phyloP scores from a whole-genome alignment of 2,329 filamentous ascomycete genomes.

The Conoideocrella luteorostrata region DNA sequence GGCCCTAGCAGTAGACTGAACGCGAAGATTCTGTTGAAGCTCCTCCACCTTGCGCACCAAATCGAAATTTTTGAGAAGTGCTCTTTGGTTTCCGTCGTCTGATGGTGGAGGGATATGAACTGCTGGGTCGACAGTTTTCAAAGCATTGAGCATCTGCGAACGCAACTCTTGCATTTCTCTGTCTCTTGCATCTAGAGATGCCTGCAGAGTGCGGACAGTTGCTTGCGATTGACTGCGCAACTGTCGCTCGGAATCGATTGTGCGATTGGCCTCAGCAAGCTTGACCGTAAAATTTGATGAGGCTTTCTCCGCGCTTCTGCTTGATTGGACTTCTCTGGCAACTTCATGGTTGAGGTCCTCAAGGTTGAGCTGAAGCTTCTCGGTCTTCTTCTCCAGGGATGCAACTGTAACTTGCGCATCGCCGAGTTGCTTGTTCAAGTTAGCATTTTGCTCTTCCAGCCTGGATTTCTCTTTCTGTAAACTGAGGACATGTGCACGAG shows the following conservation, averaged over 20 bases:
- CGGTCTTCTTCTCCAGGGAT: constrained; percentile 85
- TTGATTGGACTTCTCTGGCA: constrained; percentile 81
- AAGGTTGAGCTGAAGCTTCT: constrained; percentile 80
- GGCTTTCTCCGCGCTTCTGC: constrained; percentile 82
- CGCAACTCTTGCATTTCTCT: constrained; percentile 76
- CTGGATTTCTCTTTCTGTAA: constrained; percentile 79
- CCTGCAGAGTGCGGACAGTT: constrained; percentile 75
- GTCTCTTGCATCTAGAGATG: constrained; percentile 71
- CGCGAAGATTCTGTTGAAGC: constrained; percentile 78
- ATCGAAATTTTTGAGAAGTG: constrained; percentile 69
- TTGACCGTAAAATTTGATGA: constrained; percentile 75
- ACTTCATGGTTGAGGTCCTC: constrained; percentile 93
- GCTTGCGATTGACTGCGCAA: constrained; percentile 77
- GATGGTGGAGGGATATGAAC: constrained; percentile 57
- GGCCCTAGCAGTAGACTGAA: constrained; percentile 72
- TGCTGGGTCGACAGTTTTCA: constrained; percentile 81
- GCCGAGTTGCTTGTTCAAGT: constrained; percentile 75
- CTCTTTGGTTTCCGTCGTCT: constrained; percentile 54
- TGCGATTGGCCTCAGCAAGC: constrained; percentile 81
- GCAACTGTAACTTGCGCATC: constrained; percentile 78
- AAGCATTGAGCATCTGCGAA: constrained; percentile 70
- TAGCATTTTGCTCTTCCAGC: constrained; percentile 74
- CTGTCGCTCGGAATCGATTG: constrained; percentile 84
- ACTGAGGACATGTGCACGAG: constrained; percentile 66
- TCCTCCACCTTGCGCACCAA: constrained; percentile 81